These are phyloP conservation scores for Auriscalpium orientale DNA, from an alignment of 768 basidiomycete genomes.

Conservation along the genomic window DNA sequence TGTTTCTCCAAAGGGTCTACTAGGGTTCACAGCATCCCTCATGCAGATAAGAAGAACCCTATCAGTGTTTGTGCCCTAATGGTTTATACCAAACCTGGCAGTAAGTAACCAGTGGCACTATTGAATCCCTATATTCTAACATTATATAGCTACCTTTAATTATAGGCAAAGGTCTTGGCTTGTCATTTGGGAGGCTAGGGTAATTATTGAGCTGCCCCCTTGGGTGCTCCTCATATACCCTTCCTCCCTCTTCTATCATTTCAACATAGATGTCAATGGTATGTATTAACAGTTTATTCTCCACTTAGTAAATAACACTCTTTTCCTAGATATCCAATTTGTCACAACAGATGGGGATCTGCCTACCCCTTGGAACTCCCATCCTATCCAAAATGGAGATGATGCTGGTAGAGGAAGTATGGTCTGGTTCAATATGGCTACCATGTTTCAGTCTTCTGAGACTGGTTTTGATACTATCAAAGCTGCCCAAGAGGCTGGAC, in stretches of 20 bases:
- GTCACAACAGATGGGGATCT: not conserved
- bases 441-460: conserved; percentile 1
- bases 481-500: not conserved
- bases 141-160: not conserved
- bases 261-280: not conserved
- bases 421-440: not conserved
- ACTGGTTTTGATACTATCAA: not conserved
- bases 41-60: not conserved
- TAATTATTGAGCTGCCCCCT: conserved; percentile 1
- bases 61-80: not conserved
- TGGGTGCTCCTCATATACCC: conserved; percentile 1
- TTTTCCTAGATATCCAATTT: not conserved
- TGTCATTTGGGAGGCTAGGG: not conserved
- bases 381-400: not conserved
- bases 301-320: not conserved
- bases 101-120: not conserved
- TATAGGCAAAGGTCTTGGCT: not conserved
- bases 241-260: not conserved
- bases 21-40: not conserved
- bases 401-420: not conserved
- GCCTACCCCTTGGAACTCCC: not conserved
- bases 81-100: not conserved
- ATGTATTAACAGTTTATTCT: not conserved
- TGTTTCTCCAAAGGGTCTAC: not conserved
- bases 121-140: not conserved